Evolutionary conservation across 257 asterid genomes (phyloP), one percentile per base, ranked within the genome.

Genomic region (Solanum pinnatisectum): DNA sequence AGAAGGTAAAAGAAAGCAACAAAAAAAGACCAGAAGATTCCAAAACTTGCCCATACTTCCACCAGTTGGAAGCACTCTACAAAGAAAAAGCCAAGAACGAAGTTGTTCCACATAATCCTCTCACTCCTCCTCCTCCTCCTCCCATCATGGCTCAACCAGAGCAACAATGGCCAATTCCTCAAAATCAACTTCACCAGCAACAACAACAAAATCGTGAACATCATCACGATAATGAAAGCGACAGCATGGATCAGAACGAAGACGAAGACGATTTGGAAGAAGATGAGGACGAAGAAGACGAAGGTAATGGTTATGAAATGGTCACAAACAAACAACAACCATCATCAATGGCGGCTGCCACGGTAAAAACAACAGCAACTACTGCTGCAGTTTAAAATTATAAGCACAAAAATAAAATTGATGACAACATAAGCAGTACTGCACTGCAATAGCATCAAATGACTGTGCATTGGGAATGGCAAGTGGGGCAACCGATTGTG

Each of bases 61-160:
- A 95, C 40, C 96, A 95, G 84, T 88, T 96, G 83, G 91, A 88
- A 92, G 88, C 90, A 71, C 89, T 96, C 81, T 95, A 96, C 94
- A 94, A 77, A 33, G 96, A 94, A 73, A 93, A 87, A 89, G 93
- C 92, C 65, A 90, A 91, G 81, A 83, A 13, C 30, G 93, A 93
- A 3, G 42, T 76, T 23, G 77, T 40, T 4, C 27, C 91, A 16
- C 74, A 44, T 44, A 44, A 44, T 44, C 52, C 52, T 44, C 52
- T 44, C 52, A 12, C 23, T 52, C 60, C 22, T 63, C 87, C 93
- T 1, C 87, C 93, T 1, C 91, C 89, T 93, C 70, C 87, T 40
- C 95, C 99, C 2, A 94, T 97, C 60, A 97, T 96, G 99, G 99
- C 96, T 40, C 92, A 90, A 35, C 99, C 99, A 7, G 98, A 96